Base-by-base conservation (phyloP, 441 rosid genomes). In the Adansonia grandidieri region DNA sequence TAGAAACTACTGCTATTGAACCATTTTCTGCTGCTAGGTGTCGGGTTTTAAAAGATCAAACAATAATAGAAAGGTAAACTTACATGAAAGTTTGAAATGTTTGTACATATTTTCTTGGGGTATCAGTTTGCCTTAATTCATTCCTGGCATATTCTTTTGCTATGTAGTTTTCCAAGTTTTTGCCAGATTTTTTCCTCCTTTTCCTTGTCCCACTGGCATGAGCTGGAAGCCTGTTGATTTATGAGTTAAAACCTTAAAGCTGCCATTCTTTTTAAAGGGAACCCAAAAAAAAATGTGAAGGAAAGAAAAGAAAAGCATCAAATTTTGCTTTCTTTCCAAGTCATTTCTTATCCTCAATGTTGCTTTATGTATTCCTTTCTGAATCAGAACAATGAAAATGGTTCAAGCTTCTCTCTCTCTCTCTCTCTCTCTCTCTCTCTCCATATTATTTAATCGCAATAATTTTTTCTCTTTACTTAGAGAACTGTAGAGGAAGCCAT, bases 21-120 rank as follows among this genome's bases (percentile, higher is more conserved):
- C 89, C 95, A 72, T 89, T 87, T 80, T 94, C 97, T 80, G 93
- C 98, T 80, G 98, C 99, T 74, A 88, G 99, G 81, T 96, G 98
- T 63, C 88, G 93, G 40, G 77, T 88, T 91, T 80, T 78, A 92
- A 88, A 88, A 92, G 96, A 87, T 87, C 81, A 44, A 87, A 83
- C 73, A 86, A 83, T 75, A 86, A 89, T 85, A 94, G 86, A 84
- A 92, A 88, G 97, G 98, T 94, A 85, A 44, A 37, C 48, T 77
- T 62, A 11, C 65, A 60, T 47, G 24, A 69, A 45, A 74, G 28
- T 69, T 77, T 71, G 42, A 44, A 13, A 48, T 24, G 10, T 24
- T 69, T 2, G 10, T 17, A 15, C 37, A 19, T 17, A 28, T 48
- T 8, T 8, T 19, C 20, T 56, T 40, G 37, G 42, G 54, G 42